A percentile compares a stretch with the other conserved stretches of the same genome.
These are phyloP conservation scores for Diutina sp. DNA, from an alignment of 1,139 yeast species.

Conservation along the genomic window DNA sequence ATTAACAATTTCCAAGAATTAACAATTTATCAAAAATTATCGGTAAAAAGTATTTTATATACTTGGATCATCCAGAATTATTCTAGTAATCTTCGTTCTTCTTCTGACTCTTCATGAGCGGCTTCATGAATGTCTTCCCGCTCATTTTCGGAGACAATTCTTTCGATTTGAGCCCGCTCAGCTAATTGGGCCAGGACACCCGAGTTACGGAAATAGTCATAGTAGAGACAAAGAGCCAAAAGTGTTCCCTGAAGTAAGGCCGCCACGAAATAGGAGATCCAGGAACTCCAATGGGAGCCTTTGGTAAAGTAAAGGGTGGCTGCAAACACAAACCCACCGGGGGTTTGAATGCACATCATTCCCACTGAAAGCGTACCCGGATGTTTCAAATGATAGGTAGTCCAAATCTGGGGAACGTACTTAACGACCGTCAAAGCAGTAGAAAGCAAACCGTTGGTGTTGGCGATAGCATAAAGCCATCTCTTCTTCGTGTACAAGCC, in stretches of 20 bases:
- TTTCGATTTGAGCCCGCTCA: conserved; percentile 6
- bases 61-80: too few relatives aligned
- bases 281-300: conserved; percentile 78
- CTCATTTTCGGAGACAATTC: conserved; percentile 6
- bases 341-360: conserved; percentile 83
- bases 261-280: conserved; percentile 71
- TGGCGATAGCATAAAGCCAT: conserved; percentile 32
- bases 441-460: conserved; percentile 49
- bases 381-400: conserved; percentile 57
- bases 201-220: conserved; percentile 6
- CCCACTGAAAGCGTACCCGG: conserved; percentile 72
- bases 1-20: too few relatives aligned
- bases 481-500: conserved; percentile 13
- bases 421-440: conserved; percentile 54
- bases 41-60: too few relatives aligned
- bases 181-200: conserved; percentile 3
- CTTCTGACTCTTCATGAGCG: not conserved
- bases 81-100: not conserved
- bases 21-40: too few relatives aligned
- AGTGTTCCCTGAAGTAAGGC: conserved; percentile 47
- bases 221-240: conserved; percentile 8
- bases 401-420: conserved; percentile 69
- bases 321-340: conserved; percentile 79
- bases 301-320: conserved; percentile 56
- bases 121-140: not conserved